Base-by-base conservation (phyloP, 192 early-diverging fungal species). In the Mortierella claussenii region DNA sequence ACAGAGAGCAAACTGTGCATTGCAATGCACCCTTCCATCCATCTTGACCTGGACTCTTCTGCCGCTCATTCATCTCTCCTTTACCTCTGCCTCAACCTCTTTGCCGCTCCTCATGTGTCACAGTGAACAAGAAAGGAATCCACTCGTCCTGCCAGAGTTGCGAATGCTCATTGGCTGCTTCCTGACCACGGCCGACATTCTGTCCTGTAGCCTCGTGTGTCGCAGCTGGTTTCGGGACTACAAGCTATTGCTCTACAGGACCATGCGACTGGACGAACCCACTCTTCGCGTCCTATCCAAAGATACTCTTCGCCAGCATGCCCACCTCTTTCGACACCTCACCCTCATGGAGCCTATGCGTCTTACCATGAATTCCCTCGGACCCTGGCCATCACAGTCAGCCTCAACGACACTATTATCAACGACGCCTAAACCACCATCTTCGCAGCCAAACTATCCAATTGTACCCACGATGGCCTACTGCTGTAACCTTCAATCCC, bases 291-390 rank as follows among this genome's bases (percentile, higher is more conserved):
- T 42, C 2, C 46, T 71, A 27, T n/a, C 69, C 6, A 55, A 57
- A 28, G 69, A 62, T 11, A 42, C 23, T 13, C 17, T 71, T 30
- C 60, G 37, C 8, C 44, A 63, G 37, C 69, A 71, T 37, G 60
- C 53, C 13, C 60, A 63, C 47, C 40, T 50, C 27, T 56, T 71
- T 18, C 60, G 60, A 1, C 60, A 71, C 18, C 44, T 71, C 21
- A 33, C 36, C 30, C 44, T 71, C 5, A 31, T 63, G 36, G 69
- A 71, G 27, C 67, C 69, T 34, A 71, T 62, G 69, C 60, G 31
- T 13, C 53, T 57, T 1, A 63, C 54, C 46, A 13, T 50, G n/a
- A 28, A 44, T 4, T 21, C 54, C 4, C 36, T 56, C 45, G 34
- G 27, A 1, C 36, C 28, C 6, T 44, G 15, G 20, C 17, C 33